phyloP scores from a whole-genome alignment of 164 flowering plant genomes.

The Stephania yunnanensis region DNA sequence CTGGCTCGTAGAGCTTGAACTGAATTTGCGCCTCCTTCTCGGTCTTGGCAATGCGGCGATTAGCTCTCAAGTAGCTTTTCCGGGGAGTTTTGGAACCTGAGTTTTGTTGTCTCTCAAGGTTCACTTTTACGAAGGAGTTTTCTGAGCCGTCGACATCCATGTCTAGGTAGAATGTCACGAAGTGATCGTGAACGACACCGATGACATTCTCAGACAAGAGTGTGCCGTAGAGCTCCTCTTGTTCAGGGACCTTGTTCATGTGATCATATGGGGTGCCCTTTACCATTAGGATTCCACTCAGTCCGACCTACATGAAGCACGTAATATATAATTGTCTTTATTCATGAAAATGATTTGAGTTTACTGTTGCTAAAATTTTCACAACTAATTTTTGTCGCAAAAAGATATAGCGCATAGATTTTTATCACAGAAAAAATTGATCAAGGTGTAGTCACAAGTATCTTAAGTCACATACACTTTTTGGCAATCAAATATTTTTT shows the following conservation, averaged over 20 bases:
- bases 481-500: too few species aligned
- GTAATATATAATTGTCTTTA: too few species aligned
- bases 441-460: too few species aligned
- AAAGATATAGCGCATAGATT: too few species aligned
- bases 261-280: slow-evolving; percentile 66
- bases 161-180: slow-evolving; percentile 72
- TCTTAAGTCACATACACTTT: too few species aligned
- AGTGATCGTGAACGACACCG: slow-evolving; percentile 91
- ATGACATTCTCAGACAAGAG: slow-evolving; percentile 77
- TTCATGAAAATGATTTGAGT: too few species aligned
- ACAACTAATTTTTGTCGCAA: too few species aligned
- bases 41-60: slow-evolving; percentile 49
- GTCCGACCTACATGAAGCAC: slow-evolving; percentile 52
- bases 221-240: slow-evolving; percentile 60
- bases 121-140: slow-evolving; percentile 77
- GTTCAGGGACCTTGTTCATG: slow-evolving; percentile 41
- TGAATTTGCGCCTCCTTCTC: slow-evolving; percentile 78
- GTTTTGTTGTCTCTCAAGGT: slow-evolving; percentile 43
- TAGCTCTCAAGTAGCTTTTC: slow-evolving; percentile 59
- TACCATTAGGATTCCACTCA: slow-evolving; percentile 88
- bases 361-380: too few species aligned
- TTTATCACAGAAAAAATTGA: too few species aligned
- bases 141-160: slow-evolving; percentile 82
- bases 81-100: slow-evolving; percentile 55
- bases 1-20: slow-evolving; percentile 65